These are phyloP conservation scores for Clonostachys sp. DNA, from an alignment of 2,329 filamentous ascomycete species.

Conservation along the genomic window DNA sequence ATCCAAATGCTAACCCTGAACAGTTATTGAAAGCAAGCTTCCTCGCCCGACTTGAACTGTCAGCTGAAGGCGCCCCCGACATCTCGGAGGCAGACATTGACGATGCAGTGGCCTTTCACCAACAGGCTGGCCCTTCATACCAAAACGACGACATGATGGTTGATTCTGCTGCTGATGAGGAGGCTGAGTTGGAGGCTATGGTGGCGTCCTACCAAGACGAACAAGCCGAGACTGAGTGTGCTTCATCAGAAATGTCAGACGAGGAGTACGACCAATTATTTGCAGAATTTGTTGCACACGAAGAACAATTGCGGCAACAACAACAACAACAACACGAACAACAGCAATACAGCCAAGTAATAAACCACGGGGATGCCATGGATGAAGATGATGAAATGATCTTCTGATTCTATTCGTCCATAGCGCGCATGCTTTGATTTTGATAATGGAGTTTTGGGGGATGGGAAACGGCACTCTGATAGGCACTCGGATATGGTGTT, in stretches of 20 bases:
- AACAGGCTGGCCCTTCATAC: conserved; percentile 9
- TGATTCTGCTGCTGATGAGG: conserved; percentile 40
- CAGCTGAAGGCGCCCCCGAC: conserved; percentile 25
- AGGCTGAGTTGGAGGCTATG: conserved; percentile 54
- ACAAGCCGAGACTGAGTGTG: conserved; percentile 12
- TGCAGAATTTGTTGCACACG: conserved; percentile 26
- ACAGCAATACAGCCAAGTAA: too few species aligned
- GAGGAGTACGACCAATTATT: conserved; percentile 63
- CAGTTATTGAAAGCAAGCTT: conserved; percentile 30
- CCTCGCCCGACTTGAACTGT: conserved; percentile 20
- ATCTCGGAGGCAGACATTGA: conserved; percentile 48
- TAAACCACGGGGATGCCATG: neutral
- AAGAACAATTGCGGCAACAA: conserved; percentile 4
- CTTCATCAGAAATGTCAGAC: conserved; percentile 36
- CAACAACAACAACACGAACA: too few species aligned
- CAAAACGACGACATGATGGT: conserved; percentile 45
- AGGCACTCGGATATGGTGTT: conserved; percentile 1
- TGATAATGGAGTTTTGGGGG: neutral
- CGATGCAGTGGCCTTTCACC: conserved; percentile 34
- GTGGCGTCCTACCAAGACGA: conserved; percentile 39
- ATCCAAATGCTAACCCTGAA: neutral
- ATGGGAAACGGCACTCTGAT: too few species aligned
- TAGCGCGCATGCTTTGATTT: neutral
- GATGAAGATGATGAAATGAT: conserved; percentile 1
- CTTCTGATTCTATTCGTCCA: neutral